Percentiles rank a stretch among this genome's conserved stretches.
These are phyloP conservation scores for Hortiboletus campestris DNA, from an alignment of 768 basidiomycete species.

Conservation along the genomic window DNA sequence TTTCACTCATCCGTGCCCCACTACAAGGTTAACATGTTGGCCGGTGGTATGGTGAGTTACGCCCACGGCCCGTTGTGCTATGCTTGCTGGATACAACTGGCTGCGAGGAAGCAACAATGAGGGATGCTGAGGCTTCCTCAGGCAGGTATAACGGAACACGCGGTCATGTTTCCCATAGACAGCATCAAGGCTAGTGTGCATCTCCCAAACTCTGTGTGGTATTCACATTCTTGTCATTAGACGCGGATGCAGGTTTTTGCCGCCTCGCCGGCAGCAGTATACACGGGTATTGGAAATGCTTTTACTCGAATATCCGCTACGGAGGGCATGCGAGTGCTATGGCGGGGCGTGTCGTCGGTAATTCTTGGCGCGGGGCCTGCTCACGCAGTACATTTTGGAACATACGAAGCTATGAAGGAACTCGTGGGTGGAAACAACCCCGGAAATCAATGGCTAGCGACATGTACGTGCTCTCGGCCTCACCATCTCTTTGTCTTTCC, in stretches of 20 bases:
- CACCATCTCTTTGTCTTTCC: not conserved
- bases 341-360: slow-evolving; percentile 96
- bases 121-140: slow-evolving; percentile 34
- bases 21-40: slow-evolving; percentile 89
- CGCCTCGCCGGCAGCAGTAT: slow-evolving; percentile 79
- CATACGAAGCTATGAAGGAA: slow-evolving; percentile 93
- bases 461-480: slow-evolving; percentile 56
- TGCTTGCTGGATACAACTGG: not conserved
- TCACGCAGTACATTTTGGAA: slow-evolving; percentile 97
- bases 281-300: slow-evolving; percentile 87
- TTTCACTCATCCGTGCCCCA: slow-evolving; percentile 12
- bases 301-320: slow-evolving; percentile 91
- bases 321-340: slow-evolving; percentile 87
- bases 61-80: slow-evolving; percentile 1
- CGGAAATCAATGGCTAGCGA: slow-evolving; percentile 83
- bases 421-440: slow-evolving; percentile 77
- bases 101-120: not conserved
- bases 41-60: slow-evolving; percentile 84
- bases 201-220: not conserved
- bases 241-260: slow-evolving; percentile 99
- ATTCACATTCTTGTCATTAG: slow-evolving; percentile 39
- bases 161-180: slow-evolving; percentile 98
- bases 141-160: slow-evolving; percentile 99
- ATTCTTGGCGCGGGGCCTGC: slow-evolving; percentile 97
- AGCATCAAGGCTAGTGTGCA: slow-evolving; percentile 83